Evolutionary conservation across 306 rosid genomes (phyloP), one percentile per base, ranked within the genome.

Genomic region (Rubus parviflorus): DNA sequence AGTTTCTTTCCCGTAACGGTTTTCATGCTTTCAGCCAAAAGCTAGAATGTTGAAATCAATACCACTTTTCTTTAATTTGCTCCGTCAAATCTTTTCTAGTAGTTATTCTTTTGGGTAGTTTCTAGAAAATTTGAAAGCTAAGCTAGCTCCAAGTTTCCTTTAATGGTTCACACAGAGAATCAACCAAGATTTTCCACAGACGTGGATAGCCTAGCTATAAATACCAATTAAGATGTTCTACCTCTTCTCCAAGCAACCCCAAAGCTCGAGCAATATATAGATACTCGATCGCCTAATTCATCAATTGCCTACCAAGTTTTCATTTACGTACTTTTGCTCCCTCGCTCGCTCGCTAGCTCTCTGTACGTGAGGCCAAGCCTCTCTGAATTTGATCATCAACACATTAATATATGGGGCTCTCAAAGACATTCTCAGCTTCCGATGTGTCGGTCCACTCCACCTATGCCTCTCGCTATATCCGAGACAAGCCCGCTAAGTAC

Each of bases 401-500:
- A 46, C 41, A 46, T n/a, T n/a, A n/a, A n/a, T n/a, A n/a, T n/a
- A 86, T 83, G 87, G 89, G 56, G 17, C 51, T 83, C 4, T 37
- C 89, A 2, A 83, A 67, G 73, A 52, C 79, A 0, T 72, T 81
- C 49, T 86, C 89, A 2, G 77, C 76, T n/a, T 83, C 85, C 9
- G 83, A 86, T 49, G 56, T 80, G 40, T 78, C 89, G 0, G 40
- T 86, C 14, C 83, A 53, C 64, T 83, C 89, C 17, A 77, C 82
- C 17, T 82, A 75, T 19, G 86, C 86, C 70, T 83, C 85, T 54
- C 86, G 83, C 74, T 86, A 81, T 35, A 75, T 83, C 35, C 81
- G 87, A 12, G 83, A 78, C 73, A 83, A 85, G 1, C 75, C 82
- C 2, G 85, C 87, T 0, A 81, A 75, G 75, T 80, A 72, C 4